Percentiles rank a stretch among this genome's conserved stretches.
Conservation (phyloP, 352 stramenopile species). For the Hyphochytrium catenoides region DNA sequence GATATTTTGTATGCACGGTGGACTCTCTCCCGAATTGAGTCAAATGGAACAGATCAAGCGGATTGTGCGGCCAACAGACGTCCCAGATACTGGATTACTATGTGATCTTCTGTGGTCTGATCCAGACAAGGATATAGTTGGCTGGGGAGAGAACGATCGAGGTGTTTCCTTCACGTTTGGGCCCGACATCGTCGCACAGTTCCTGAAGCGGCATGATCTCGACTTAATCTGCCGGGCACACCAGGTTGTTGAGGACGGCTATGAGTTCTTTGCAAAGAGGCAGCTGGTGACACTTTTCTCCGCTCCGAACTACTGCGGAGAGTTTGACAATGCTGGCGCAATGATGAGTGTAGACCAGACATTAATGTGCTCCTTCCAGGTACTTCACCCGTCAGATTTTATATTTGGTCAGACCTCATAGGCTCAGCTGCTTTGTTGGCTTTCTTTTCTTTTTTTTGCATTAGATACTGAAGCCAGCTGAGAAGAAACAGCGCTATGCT, state of each 20-base stretch:
- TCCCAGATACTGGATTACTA: constrained; percentile 79
- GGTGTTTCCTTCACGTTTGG: constrained; percentile 96
- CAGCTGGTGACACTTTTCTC: constrained; percentile 72
- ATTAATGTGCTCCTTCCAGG: constrained; percentile 42
- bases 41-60: constrained; percentile 78
- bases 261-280: constrained; percentile 38
- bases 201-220: constrained; percentile 88
- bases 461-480: constrained; percentile 11
- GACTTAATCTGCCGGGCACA: constrained; percentile 93
- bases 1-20: constrained; percentile 98
- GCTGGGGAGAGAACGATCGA: constrained; percentile 94
- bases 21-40: constrained; percentile 80
- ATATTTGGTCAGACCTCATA: too few relatives aligned
- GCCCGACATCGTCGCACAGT: constrained; percentile 92
- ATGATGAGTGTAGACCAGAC: constrained; percentile 47
- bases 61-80: constrained; percentile 68
- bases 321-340: constrained; percentile 44
- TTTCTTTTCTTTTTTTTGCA: constrained; percentile 1
- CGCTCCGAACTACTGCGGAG: constrained; percentile 69
- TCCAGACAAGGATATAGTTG: constrained; percentile 93
- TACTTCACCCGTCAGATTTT: constrained; percentile 28
- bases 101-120: constrained; percentile 97
- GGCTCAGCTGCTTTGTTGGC: background rate
- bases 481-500: constrained; percentile 50
- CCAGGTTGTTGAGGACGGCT: constrained; percentile 42